phyloP scores from a whole-genome alignment of 331 rosid genomes.

The Telfairia occidentalis region DNA sequence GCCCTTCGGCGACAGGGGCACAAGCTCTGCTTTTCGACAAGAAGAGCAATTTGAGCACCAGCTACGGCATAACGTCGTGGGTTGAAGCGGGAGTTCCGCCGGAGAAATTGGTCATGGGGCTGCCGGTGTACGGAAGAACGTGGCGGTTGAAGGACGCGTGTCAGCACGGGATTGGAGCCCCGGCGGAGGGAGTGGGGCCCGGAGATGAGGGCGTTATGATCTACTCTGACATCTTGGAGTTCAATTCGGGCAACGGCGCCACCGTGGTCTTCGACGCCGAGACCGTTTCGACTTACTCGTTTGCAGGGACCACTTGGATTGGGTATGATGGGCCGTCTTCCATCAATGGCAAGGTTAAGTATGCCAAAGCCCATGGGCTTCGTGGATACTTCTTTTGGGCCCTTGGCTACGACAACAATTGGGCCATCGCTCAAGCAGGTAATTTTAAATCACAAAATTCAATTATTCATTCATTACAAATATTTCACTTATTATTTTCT shows the following conservation, averaged over 20 bases:
- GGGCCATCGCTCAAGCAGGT: constrained; percentile 57
- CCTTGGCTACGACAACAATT: constrained; percentile 49
- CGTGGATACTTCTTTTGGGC: constrained; percentile 91
- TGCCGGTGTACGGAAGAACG: constrained; percentile 55
- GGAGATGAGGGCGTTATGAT: constrained; percentile 37
- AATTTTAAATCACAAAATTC: background rate
- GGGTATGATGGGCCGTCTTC: constrained; percentile 62
- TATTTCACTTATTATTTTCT: background rate
- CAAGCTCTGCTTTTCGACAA: constrained; percentile 44
- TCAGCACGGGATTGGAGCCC: constrained; percentile 33
- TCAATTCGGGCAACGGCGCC: constrained; percentile 22
- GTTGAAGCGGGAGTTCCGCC: constrained; percentile 40
- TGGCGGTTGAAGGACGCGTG: constrained; percentile 46
- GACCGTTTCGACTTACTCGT: constrained; percentile 45
- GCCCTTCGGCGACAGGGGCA: constrained; percentile 29
- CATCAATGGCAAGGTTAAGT: constrained; percentile 33
- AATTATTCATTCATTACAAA: background rate
- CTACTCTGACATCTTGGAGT: constrained; percentile 30
- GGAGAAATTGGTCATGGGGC: constrained; percentile 51
- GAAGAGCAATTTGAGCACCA: constrained; percentile 31
- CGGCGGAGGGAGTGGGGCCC: constrained; percentile 37
- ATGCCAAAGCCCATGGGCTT: constrained; percentile 30
- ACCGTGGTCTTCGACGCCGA: constrained; percentile 34
- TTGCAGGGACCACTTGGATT: constrained; percentile 47
- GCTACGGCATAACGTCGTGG: constrained; percentile 56